Evolutionary conservation across 805 yeast species (phyloP).

Genomic region (Candida odintsovae): DNA sequence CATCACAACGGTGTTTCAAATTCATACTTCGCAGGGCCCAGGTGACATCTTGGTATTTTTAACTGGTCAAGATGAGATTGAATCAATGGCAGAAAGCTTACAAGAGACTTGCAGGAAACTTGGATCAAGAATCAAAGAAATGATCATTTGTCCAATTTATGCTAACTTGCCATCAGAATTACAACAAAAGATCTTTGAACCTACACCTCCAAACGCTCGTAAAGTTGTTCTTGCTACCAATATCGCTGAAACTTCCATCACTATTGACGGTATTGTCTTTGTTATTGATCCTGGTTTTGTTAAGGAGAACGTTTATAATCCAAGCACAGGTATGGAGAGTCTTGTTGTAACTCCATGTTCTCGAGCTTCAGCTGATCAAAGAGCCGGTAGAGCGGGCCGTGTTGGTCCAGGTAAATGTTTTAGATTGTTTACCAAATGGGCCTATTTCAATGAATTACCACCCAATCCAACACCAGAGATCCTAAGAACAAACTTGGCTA

Average conservation of each 20-base stretch:
- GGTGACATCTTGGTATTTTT: slow-evolving; percentile 89
- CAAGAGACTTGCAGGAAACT: slow-evolving; percentile 59
- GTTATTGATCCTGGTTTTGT: slow-evolving; percentile 96
- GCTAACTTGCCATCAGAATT: slow-evolving; percentile 85
- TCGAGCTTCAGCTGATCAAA: slow-evolving; percentile 90
- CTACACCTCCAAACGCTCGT: slow-evolving; percentile 72
- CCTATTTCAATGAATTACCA: slow-evolving; percentile 72
- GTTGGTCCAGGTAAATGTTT: slow-evolving; percentile 96
- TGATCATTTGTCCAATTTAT: slow-evolving; percentile 81
- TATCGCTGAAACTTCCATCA: slow-evolving; percentile 94
- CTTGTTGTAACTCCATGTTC: slow-evolving; percentile 85
- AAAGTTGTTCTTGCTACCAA: slow-evolving; percentile 94
- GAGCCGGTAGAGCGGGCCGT: slow-evolving; percentile 98
- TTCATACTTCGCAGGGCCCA: slow-evolving; percentile 62
- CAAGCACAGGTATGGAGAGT: slow-evolving; percentile 84
- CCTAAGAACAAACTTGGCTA: slow-evolving; percentile 72
- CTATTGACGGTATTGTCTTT: slow-evolving; percentile 91
- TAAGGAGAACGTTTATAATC: slow-evolving; percentile 85
- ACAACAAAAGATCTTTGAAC: slow-evolving; percentile 78
- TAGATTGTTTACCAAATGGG: slow-evolving; percentile 78
- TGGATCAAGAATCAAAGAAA: slow-evolving; percentile 45
- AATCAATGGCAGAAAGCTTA: slow-evolving; percentile 66
- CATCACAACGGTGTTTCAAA: slow-evolving; percentile 78
- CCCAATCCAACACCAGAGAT: slow-evolving; percentile 87
- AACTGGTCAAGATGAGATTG: slow-evolving; percentile 97